Evolutionary conservation across 306 rosid genomes (phyloP).

Genomic region (Fagus crenata): DNA sequence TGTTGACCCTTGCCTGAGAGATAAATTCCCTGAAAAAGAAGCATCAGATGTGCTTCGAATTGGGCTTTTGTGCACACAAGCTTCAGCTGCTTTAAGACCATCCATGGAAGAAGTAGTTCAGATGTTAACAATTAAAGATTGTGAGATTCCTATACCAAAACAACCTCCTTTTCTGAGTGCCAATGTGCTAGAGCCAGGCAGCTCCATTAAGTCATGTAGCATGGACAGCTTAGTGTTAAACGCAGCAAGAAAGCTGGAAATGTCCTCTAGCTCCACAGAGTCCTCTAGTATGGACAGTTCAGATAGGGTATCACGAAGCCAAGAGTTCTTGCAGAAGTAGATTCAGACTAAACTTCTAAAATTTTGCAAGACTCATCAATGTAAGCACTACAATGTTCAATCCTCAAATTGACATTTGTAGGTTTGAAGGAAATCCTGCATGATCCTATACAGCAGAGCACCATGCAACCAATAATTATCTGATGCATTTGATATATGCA

Average conservation of each 20-base stretch:
- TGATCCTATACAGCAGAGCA: background rate
- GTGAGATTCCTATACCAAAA: conserved; percentile 48
- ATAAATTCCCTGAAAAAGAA: conserved; percentile 49
- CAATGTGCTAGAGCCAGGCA: conserved; percentile 37
- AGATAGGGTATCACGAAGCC: conserved; percentile 38
- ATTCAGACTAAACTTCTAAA: conserved; percentile 20
- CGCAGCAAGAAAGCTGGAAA: conserved; percentile 46
- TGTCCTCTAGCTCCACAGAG: conserved; percentile 44
- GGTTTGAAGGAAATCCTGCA: background rate
- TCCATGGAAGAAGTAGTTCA: conserved; percentile 57
- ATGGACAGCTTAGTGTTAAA: conserved; percentile 47
- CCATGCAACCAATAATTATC: no score
- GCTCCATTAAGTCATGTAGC: conserved; percentile 47
- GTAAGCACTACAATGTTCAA: background rate
- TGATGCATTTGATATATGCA: no score
- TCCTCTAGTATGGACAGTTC: conserved; percentile 42
- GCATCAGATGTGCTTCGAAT: conserved; percentile 55
- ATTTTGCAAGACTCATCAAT: background rate
- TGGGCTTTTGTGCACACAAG: conserved; percentile 82
- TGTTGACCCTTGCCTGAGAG: conserved; percentile 55
- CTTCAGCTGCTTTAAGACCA: conserved; percentile 68
- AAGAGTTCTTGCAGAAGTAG: conserved; percentile 25
- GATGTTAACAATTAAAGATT: conserved; percentile 50
- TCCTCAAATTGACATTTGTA: background rate
- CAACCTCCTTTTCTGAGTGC: conserved; percentile 79